Conservation (phyloP, 768 basidiomycete genomes). For the Calocybe cyanea region DNA sequence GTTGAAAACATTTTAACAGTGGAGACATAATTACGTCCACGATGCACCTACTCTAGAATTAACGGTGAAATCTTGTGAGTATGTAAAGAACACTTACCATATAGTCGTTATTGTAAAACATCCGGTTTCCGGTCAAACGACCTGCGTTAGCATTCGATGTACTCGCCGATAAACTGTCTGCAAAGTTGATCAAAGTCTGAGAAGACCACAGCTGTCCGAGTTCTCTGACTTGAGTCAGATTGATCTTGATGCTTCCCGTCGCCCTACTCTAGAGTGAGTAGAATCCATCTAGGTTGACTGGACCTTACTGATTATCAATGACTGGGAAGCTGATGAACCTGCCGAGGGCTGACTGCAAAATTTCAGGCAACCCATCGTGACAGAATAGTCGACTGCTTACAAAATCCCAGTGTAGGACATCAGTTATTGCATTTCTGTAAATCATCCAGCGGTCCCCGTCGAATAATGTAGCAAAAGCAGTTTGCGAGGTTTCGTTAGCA, state of each 20-base stretch:
- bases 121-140: constrained; percentile 47
- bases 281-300: constrained; percentile 15
- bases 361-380: too few species aligned
- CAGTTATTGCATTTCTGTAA: constrained; percentile 51
- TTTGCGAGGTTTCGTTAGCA: constrained; percentile 36
- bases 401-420: constrained; percentile 67
- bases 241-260: constrained; percentile 51
- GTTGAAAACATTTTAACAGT: constrained; percentile 62
- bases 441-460: constrained; percentile 71
- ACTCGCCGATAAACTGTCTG: constrained; percentile 30
- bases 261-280: constrained; percentile 32
- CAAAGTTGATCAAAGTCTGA: constrained; percentile 32
- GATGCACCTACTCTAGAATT: constrained; percentile 47
- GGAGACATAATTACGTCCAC: constrained; percentile 55
- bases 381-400: constrained; percentile 30
- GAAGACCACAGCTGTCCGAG: constrained; percentile 55
- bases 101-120: constrained; percentile 65
- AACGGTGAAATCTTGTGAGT: not conserved
- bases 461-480: constrained; percentile 53
- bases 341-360: constrained; percentile 12
- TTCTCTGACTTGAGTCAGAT: constrained; percentile 45
- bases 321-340: constrained; percentile 17
- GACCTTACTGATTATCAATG: constrained; percentile 28
- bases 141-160: constrained; percentile 50
- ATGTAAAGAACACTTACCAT: constrained; percentile 39